A percentile compares a stretch with the other conserved stretches of the same genome.
Evolutionary conservation across 345 rosid species (phyloP).

Genomic region (Boechera divaricarpa): DNA sequence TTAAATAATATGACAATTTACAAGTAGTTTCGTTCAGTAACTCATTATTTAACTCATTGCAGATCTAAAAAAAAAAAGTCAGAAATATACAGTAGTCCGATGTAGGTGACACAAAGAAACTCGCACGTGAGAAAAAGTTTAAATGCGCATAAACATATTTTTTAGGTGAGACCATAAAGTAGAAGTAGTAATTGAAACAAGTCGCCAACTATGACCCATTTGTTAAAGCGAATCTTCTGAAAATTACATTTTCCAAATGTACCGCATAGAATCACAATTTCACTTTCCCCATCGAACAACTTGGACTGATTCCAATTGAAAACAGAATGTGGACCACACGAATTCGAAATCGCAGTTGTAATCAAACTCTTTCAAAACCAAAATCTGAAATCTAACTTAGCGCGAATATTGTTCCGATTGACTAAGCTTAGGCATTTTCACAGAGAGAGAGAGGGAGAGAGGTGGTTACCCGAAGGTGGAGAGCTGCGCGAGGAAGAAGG

Average conservation of each 20-base stretch:
- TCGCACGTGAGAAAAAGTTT: conserved; percentile 35
- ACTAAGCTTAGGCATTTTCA: neutral
- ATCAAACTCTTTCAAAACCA: conserved; percentile 6
- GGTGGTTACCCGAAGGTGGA: conserved; percentile 81
- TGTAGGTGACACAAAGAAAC: conserved; percentile 34
- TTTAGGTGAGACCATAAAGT: conserved; percentile 12
- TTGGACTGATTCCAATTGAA: neutral
- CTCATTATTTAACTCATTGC: conserved; percentile 2
- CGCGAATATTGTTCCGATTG: neutral
- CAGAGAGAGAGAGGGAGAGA: neutral
- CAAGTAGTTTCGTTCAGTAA: neutral
- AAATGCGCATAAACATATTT: conserved; percentile 3
- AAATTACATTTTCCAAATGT: conserved; percentile 23
- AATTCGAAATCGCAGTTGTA: conserved; percentile 19
- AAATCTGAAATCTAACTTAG: neutral
- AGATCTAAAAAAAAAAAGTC: neutral
- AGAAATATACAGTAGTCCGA: neutral
- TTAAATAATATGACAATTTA: neutral
- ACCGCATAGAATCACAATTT: conserved; percentile 4
- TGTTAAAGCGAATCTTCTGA: conserved; percentile 18
- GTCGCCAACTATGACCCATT: conserved; percentile 42
- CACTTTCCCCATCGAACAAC: conserved; percentile 8
- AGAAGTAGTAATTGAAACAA: neutral
- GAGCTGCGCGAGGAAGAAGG: conserved; percentile 97
- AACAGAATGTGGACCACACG: neutral